Base-by-base conservation (phyloP, 441 rosid species). In the Populus hybrid region DNA sequence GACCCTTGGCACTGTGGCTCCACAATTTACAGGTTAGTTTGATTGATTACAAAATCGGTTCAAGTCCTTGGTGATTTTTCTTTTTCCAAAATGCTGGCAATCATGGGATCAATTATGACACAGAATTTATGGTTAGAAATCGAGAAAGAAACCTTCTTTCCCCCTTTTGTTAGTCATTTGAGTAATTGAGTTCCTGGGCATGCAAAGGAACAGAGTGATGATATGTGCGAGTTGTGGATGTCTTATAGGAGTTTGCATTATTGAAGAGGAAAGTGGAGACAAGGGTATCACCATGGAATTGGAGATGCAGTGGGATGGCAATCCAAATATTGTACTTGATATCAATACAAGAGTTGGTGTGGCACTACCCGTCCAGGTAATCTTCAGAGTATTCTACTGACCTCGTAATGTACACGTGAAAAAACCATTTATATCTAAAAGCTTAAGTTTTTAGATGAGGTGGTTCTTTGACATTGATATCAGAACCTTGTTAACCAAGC, bases 1-100 rank as follows among this genome's bases (percentile, higher is more conserved):
- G 42, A 94, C 98, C 72, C 98, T 96, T 8, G 99, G 99, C 35
- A 94, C 99, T n/a, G 97, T 96, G 72, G 98, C 98, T 63, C 99
- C 98, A 23, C 98, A 96, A 63, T 94, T 96, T 78, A 96, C 98
- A 77, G 99, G 99, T 93, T 65, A 70, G 91, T 86, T 81, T 75
- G 34, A 71, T 69, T 74, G 12, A 32, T 53, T 2, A 53, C 61
- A 18, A 6, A 53, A 53, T 53, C 7, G 21, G n/a, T 53, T 16
- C n/a, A 53, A 53, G 61, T 6, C 61, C 61, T 53, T 53, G 61
- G n/a, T 53, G 61, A 53, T 53, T 16, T 6, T 53, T 18, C 61
- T 53, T 53, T 53, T 53, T 53, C 61, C 21, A 53, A 18, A 6
- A 53, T 6, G 61, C 6, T 53, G n/a, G 61, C n/a, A 18, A 16